Base-by-base conservation (phyloP, 768 basidiomycete genomes). In the Royoungia palumana region DNA sequence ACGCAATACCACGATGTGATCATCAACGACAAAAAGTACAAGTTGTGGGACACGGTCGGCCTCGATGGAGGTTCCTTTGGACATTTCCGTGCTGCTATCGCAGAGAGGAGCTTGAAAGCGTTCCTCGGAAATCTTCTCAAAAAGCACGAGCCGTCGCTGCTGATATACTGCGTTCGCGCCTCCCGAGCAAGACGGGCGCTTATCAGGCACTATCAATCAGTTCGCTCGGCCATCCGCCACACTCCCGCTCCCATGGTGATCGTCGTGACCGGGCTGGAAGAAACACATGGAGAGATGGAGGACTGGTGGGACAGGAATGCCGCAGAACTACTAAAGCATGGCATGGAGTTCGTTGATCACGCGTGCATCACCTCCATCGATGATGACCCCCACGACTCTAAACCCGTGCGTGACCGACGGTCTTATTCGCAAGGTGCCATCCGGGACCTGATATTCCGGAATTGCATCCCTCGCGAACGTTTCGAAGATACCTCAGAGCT, bases 261-360 rank as follows among this genome's bases (percentile, higher is more conserved):
- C 16, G 67, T 70, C n/a, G 62, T 74, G 6, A 75, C 72, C 2
- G 70, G 69, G 24, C 63, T 76, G 25, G 75, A 74, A 47, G 58
- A 69, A 19, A 48, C 66, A 24, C 50, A 53, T 20, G 59, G 39
- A 38, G 57, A 58, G 11, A 72, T 71, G 70, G 69, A 72, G 38
- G 17, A 25, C 9, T 70, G 70, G 69, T 70, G 70, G 70, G 20
- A 30, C n/a, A 56, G 42, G 32, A 72, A 70, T 6, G 49, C 35
- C 5, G 21, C 25, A 4, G 55, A 53, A 2, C 61, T 70, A 14
- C 44, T 49, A 14, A 22, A 28, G 14, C 28, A 51, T 36, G 53
- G 51, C 34, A 63, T 70, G 69, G 38, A 44, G 8, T 70, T 71
- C 19, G 36, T 37, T 41, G 59, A 57, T 14, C 64, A 70, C 5